Evolutionary conservation across 495 filamentous ascomycete species (phyloP).

Genomic region (Haplographium delicatum): DNA sequence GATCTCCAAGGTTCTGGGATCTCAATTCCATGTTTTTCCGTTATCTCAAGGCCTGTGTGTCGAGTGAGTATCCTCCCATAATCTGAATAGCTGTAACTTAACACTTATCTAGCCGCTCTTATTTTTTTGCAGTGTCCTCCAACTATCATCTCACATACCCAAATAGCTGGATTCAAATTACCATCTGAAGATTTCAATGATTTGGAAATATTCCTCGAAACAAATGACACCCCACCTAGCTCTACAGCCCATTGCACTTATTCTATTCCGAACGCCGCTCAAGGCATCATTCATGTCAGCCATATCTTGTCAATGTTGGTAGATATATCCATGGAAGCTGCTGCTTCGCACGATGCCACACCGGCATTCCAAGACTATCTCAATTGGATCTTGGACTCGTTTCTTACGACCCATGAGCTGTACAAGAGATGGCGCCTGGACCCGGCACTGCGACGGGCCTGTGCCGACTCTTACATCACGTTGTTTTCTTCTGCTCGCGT

Average conservation of each 20-base stretch:
- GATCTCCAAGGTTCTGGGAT: conserved; percentile 38
- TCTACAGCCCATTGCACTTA: conserved; percentile 11
- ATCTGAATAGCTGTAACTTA: neutral
- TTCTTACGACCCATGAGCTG: conserved; percentile 15
- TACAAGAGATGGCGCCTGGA: conserved; percentile 15
- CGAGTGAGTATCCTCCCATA: conserved; percentile 12
- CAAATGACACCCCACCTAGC: neutral
- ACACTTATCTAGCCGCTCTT: conserved; percentile 10
- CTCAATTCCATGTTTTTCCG: conserved; percentile 36
- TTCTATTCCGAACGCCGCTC: conserved; percentile 1
- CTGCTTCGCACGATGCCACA: conserved; percentile 15
- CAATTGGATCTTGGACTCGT: conserved; percentile 25
- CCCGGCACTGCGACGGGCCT: conserved; percentile 2
- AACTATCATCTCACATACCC: conserved; percentile 6
- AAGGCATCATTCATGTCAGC: conserved; percentile 24
- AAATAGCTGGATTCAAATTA: conserved; percentile 1
- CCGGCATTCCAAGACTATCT: conserved; percentile 25
- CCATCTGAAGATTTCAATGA: conserved; percentile 5
- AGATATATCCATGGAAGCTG: conserved; percentile 24
- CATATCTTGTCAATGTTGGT: conserved; percentile 30
- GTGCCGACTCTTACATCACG: neutral
- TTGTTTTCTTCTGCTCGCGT: conserved; percentile 9
- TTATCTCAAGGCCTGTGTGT: conserved; percentile 34
- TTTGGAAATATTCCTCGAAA: neutral
- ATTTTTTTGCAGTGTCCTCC: conserved; percentile 15